Evolutionary conservation across 2,329 filamentous ascomycete species (phyloP), one percentile per base, ranked within the genome.

Genomic region (Diaporthe sp.): DNA sequence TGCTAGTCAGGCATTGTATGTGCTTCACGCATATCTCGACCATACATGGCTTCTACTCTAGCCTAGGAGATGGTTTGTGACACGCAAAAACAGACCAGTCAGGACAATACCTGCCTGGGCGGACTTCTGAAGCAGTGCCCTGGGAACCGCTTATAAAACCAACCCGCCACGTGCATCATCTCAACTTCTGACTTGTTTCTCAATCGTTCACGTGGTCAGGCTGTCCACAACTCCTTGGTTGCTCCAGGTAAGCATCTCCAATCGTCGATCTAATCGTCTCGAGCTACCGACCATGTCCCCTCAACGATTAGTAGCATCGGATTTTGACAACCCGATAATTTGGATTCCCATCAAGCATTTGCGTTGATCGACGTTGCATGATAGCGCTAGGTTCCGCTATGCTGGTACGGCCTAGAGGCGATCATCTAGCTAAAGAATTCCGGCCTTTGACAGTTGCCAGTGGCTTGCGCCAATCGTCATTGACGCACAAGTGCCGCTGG

Each of bases 381-480:
- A 68, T 47, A 22, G 37, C 61, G 32, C 50, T 59, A 73, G 63
- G 55, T 73, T n/a, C 72, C 72, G 50, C 58, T 50, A 61, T 56
- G 50, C 50, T 35, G 59, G 56, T 51, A 73, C 37, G 37, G 58
- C 22, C 56, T 61, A 32, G 42, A 44, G 25, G 55, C 56, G 58
- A 63, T 70, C 35, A 35, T 39, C 22, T 35, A 61, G 71, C 56
- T 73, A 70, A 39, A 42, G 25, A n/a, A 22, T 19, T 35, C 65
- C 22, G 15, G 66, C 37, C 55, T 39, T 71, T 55, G 27, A 37
- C 15, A 25, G 68, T 58, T 55, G 27, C 63, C 42, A 8, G 68
- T 37, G 56, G 56, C 56, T 56, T 56, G 56, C 66, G 68, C 72
- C 50, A 71, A 32, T 61, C 72, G 72, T 73, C 72, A 73, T 73